Evolutionary conservation across 73 alveolate genomes (phyloP).

Genomic region (Breviolum minutum): DNA sequence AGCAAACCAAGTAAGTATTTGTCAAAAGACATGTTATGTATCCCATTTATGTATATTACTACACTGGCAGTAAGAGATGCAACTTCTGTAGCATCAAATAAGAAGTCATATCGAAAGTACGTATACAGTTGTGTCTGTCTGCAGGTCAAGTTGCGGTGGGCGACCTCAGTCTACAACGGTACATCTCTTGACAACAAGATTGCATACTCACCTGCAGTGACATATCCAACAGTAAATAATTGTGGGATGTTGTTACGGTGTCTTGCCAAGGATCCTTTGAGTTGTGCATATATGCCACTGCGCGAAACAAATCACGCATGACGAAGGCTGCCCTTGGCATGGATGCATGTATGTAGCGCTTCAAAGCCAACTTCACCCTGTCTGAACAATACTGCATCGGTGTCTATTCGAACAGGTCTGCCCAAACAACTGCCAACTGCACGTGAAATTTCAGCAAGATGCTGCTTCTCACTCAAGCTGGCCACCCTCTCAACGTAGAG

Average conservation of each 20-base stretch:
- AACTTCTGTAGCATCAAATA: too few relatives aligned
- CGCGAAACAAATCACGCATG: conserved; percentile 72
- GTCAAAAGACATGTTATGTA: too few relatives aligned
- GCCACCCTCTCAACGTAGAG: conserved; percentile 79
- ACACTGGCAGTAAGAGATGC: too few relatives aligned
- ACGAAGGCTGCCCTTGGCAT: conserved; percentile 62
- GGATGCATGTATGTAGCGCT: background rate
- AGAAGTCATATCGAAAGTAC: background rate
- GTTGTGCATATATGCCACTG: conserved; percentile 92
- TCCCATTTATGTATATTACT: too few relatives aligned
- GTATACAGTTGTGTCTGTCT: background rate
- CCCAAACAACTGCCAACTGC: background rate
- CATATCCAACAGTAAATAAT: background rate
- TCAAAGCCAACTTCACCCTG: background rate
- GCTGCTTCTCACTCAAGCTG: conserved; percentile 89
- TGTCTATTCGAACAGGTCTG: background rate
- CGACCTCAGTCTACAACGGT: background rate
- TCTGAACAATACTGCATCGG: background rate
- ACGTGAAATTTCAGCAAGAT: background rate
- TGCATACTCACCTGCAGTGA: background rate
- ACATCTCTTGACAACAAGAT: background rate
- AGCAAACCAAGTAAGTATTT: too few relatives aligned
- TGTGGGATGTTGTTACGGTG: background rate
- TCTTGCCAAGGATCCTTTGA: conserved; percentile 14
- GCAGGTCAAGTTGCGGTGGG: conserved; percentile 13